phyloP scores from a whole-genome alignment of 164 flowering plant species.

The Liquidambar formosana region DNA sequence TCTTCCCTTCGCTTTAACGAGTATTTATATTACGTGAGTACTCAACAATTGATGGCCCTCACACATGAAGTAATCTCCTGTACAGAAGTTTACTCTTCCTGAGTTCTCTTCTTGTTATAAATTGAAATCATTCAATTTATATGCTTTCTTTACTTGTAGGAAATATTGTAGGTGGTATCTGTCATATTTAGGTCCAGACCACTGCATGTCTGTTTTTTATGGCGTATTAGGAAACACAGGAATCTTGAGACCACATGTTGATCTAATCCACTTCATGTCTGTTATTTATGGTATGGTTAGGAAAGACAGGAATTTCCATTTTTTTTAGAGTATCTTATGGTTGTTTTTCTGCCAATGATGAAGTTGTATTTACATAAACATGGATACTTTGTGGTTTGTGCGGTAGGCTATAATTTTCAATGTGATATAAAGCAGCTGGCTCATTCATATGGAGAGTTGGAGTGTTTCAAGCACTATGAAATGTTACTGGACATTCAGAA shows the following conservation, averaged over 20 bases:
- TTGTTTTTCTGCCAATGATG: neutral
- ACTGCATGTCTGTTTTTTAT: neutral
- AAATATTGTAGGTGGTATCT: no score
- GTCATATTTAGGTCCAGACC: neutral
- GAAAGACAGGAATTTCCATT: neutral
- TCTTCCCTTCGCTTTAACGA: neutral
- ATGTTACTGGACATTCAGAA: constrained; percentile 92
- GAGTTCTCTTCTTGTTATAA: no score
- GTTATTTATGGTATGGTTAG: neutral
- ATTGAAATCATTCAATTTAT: no score
- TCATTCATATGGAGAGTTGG: constrained; percentile 64
- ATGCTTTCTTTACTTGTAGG: no score
- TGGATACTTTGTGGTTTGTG: constrained; percentile 19
- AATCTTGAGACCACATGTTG: no score
- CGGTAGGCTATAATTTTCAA: constrained; percentile 81
- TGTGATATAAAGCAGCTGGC: constrained; percentile 81
- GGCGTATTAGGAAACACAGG: no score
- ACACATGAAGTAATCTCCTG: no score
- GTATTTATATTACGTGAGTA: no score
- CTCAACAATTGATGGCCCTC: no score
- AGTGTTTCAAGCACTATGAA: constrained; percentile 84
- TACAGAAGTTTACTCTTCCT: no score
- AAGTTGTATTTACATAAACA: neutral
- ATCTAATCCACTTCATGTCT: no score
- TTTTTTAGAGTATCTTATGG: neutral